Evolutionary conservation across 805 yeast species (phyloP).

Genomic region (Saccharomycopsis sp.): DNA sequence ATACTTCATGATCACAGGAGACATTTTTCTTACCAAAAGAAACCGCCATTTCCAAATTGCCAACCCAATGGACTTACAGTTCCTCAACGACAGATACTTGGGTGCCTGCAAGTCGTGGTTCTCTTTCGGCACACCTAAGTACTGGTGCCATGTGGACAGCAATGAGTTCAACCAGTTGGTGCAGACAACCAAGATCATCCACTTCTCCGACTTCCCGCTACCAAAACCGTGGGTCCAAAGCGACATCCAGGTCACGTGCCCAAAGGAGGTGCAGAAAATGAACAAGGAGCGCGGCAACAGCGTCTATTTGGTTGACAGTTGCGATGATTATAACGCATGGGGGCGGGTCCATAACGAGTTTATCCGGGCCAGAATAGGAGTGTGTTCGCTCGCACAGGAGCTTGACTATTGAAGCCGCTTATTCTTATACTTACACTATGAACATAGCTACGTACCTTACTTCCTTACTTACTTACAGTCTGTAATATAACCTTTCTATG

Average conservation of each 20-base stretch:
- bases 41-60: slow-evolving; percentile 37
- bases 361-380: slow-evolving; percentile 15
- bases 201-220: slow-evolving; percentile 60
- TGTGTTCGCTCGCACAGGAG: slow-evolving; percentile 15
- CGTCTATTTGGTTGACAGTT: slow-evolving; percentile 9
- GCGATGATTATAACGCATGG: slow-evolving; percentile 20
- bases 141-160: slow-evolving; percentile 18
- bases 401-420: not conserved
- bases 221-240: slow-evolving; percentile 55
- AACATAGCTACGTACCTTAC: too few species aligned
- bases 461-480: too few species aligned
- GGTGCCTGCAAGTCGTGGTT: not conserved
- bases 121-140: slow-evolving; percentile 3
- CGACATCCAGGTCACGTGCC: slow-evolving; percentile 10
- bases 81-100: slow-evolving; percentile 17
- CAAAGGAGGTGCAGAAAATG: not conserved
- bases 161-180: slow-evolving; percentile 27
- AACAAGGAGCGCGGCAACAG: not conserved
- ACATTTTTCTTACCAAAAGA: slow-evolving; percentile 23
- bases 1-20: slow-evolving; percentile 48
- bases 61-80: slow-evolving; percentile 36
- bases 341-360: slow-evolving; percentile 19
- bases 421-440: too few species aligned
- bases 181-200: slow-evolving; percentile 38
- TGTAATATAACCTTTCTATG: too few species aligned